These are phyloP conservation scores for Macadamia integrifolia DNA, from an alignment of 164 flowering plant genomes.

Conservation along the genomic window DNA sequence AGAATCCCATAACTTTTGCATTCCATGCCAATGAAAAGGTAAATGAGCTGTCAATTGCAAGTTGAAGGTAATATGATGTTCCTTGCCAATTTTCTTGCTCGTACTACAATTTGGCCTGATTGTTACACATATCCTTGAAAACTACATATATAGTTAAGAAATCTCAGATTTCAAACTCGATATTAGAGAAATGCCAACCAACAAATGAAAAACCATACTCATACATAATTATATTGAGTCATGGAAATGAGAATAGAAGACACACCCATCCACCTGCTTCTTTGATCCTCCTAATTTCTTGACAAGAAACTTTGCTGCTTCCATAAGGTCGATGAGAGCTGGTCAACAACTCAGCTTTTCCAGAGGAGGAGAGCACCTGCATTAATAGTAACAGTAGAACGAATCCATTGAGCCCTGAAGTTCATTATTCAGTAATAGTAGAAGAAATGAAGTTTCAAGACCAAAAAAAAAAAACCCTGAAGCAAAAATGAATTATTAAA, in stretches of 20 bases:
- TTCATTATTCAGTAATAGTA: not conserved
- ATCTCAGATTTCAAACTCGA: too few relatives aligned
- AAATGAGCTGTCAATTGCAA: too few relatives aligned
- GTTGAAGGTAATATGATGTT: too few relatives aligned
- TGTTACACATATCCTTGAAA: too few relatives aligned
- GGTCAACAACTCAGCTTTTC: slow-evolving; percentile 65
- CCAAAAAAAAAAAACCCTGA: not conserved
- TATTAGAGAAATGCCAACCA: not conserved
- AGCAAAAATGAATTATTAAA: slow-evolving; percentile 2
- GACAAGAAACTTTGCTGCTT: slow-evolving; percentile 58
- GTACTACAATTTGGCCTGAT: too few relatives aligned
- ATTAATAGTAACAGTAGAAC: slow-evolving; percentile 6
- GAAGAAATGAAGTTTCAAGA: slow-evolving; percentile 1
- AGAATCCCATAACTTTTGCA: too few relatives aligned
- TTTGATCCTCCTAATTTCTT: slow-evolving; percentile 81
- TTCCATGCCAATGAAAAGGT: too few relatives aligned
- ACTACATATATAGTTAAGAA: too few relatives aligned
- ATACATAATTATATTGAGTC: not conserved
- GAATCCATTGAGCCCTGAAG: not conserved
- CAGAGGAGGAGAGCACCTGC: slow-evolving; percentile 79
- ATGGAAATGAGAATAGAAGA: slow-evolving; percentile 31
- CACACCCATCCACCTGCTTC: slow-evolving; percentile 99
- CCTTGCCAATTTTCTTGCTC: too few relatives aligned
- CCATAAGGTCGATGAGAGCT: slow-evolving; percentile 93
- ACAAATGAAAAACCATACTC: not conserved